Base-by-base conservation (phyloP, 805 yeast species). In the Candida rishiriensis region DNA sequence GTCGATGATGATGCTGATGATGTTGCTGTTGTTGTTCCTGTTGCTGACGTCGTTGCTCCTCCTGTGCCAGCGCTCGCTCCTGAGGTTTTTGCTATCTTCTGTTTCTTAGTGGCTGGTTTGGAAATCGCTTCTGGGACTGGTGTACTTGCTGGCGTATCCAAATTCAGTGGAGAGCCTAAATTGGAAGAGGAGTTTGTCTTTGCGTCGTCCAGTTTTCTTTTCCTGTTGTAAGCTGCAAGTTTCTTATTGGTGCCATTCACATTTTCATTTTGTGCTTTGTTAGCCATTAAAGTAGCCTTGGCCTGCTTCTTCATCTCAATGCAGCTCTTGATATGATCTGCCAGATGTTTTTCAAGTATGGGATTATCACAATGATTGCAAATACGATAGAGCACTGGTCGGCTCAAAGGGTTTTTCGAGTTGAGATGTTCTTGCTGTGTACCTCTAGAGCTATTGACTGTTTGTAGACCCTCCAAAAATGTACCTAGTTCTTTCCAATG, bases 301-400 rank as follows among this genome's bases (percentile, higher is more conserved):
- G 43, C 54, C 46, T 48, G 59, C 49, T 50, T 60, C 56, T 64
- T 66, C 54, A 48, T 52, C 32, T 62, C 63, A 3, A 65, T 53
- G 51, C 81, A 76, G 33, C 43, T 44, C 13, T 50, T 54, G 11
- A 75, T 60, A 55, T 76, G 81, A 16, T 56, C 59, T 1, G 63
- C 61, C 21, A 76, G 47, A 45, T 61, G 57, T 2, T 59, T 49
- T 30, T 63, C 67, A 17, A 74, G 52, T 1, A 75, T 63, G 2
- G 81, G 81, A 41, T 70, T 64, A 36, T 65, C 65, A 53, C 81
- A 76, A 40, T 59, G 59, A 41, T 71, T 73, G 55, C 81, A 76
- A 39, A 73, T 68, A 34, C 76, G 59, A 49, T 75, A 76, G 29
- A 65, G 65, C 4, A 73, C 38, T 1, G 71, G 68, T 11, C 61